These are phyloP conservation scores for Aspergillus sp. DNA, from an alignment of 2,329 filamentous ascomycete species.

Conservation along the genomic window DNA sequence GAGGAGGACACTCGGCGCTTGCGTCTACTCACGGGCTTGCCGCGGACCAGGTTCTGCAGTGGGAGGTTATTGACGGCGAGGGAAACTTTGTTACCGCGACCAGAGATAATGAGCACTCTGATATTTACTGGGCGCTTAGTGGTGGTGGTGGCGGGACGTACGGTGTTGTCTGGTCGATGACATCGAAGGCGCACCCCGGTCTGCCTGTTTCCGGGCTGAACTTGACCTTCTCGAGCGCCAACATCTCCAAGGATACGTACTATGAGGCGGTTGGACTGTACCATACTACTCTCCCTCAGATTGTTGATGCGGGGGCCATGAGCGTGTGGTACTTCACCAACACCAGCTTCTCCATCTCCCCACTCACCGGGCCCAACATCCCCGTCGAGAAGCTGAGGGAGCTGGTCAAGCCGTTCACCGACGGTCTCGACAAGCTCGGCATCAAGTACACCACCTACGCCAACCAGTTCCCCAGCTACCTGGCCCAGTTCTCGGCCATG, in stretches of 20 bases:
- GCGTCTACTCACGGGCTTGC: constrained; percentile 57
- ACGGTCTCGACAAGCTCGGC: constrained; percentile 37
- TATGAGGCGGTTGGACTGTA: constrained; percentile 52
- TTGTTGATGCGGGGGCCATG: constrained; percentile 54
- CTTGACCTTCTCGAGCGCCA: constrained; percentile 41
- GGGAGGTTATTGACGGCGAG: constrained; percentile 50
- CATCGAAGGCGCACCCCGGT: constrained; percentile 52
- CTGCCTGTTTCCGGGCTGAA: constrained; percentile 46
- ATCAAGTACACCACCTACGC: constrained; percentile 34
- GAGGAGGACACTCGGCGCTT: constrained; percentile 60
- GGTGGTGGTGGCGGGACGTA: constrained; percentile 21
- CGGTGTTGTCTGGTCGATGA: constrained; percentile 55
- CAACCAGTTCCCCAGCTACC: constrained; percentile 33
- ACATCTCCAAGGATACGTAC: constrained; percentile 46
- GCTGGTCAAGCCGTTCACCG: constrained; percentile 48
- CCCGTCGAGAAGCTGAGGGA: constrained; percentile 42
- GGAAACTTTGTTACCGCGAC: neutral
- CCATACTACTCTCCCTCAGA: constrained; percentile 48
- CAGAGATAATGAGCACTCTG: constrained; percentile 7
- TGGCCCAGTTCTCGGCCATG: constrained; percentile 34
- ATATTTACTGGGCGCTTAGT: constrained; percentile 22
- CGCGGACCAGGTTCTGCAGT: constrained; percentile 52
- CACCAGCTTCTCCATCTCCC: constrained; percentile 49
- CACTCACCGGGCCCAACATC: constrained; percentile 51
- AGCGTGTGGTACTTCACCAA: constrained; percentile 53